Evolutionary conservation across 345 rosid genomes (phyloP), one percentile per base, ranked within the genome.

Genomic region (Moricandia moricandioides): DNA sequence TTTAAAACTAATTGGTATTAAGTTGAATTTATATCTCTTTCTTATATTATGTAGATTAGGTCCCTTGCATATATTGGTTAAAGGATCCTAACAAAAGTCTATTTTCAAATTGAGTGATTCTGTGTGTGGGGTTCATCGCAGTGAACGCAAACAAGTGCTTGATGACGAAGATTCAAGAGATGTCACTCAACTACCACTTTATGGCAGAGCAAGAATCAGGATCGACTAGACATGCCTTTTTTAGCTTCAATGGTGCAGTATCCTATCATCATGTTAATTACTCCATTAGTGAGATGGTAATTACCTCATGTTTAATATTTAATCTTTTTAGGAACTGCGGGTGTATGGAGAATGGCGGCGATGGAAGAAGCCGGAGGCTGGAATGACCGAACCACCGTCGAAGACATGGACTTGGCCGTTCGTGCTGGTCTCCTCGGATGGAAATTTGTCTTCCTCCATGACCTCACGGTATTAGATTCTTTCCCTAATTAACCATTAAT

Each of bases 321-420:
- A 21, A 16, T 45, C 18, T 75, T 67, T 26, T 12, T 65, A 94
- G 99, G 99, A 71, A 95, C 99, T 24, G 99, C 97, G 40, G 99
- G 99, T 12, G 88, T 92, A 16, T 92, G 99, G 97, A 88, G 99
- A 81, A 89, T 92, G 62, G 89, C 87, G 0, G 97, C 97, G 8
- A 95, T 95, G 79, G 88, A 90, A 64, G 97, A 95, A 78, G 97
- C 99, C 18, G 98, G 98, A 57, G 98, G 98, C 10, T 94, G 98
- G 98, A 90, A 94, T 72, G 98, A 90, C 64, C 79, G 98, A 67
- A 94, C 97, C 58, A 94, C 98, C 0, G 98, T 94, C 7, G 98
- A 94, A 81, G 98, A 95, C 80, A 95, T 95, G 99, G 99, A 95
- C 82, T 94, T 95, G 26, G 99, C 96, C 3, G 93, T 95, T 76